A percentile compares a stretch with the other conserved stretches of the same genome.
Evolutionary conservation across 1,284 basidiomycete species (phyloP).

Genomic region (Irpex lacteus): DNA sequence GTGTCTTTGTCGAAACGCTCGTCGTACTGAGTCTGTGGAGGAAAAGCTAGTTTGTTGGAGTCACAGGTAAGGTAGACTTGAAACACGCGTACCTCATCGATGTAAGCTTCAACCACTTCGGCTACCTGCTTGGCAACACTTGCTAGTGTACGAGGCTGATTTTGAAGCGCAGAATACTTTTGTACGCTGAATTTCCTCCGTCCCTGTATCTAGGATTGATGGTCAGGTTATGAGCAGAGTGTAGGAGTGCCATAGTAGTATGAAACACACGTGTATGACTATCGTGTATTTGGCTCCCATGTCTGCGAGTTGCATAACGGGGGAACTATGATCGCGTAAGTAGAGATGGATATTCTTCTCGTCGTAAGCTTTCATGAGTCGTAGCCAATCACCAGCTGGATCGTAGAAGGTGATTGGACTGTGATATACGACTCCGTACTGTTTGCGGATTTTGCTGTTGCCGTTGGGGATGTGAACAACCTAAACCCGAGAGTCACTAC

Average conservation of each 20-base stretch:
- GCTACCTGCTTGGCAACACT: not conserved
- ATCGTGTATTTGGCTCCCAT: not conserved
- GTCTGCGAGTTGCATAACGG: not conserved
- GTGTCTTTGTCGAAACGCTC: not conserved
- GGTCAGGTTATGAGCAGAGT: not conserved
- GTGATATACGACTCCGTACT: no score
- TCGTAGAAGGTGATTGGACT: no score
- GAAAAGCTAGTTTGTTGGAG: no score
- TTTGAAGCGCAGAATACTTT: not conserved
- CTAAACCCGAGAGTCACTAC: no score
- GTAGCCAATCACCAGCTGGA: no score
- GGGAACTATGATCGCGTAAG: not conserved
- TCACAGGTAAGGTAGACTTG: no score
- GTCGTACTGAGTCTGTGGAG: no score
- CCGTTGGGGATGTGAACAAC: no score
- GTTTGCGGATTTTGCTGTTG: no score
- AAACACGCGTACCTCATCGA: not conserved
- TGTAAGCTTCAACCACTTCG: not conserved
- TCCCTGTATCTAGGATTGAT: not conserved
- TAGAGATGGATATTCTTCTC: not conserved
- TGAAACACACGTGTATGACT: not conserved
- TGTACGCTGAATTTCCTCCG: not conserved
- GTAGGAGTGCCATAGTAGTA: not conserved
- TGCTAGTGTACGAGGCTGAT: not conserved
- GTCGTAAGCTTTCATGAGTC: not conserved